phyloP scores from a whole-genome alignment of 495 filamentous ascomycete genomes.

The Penicillium coffeae region DNA sequence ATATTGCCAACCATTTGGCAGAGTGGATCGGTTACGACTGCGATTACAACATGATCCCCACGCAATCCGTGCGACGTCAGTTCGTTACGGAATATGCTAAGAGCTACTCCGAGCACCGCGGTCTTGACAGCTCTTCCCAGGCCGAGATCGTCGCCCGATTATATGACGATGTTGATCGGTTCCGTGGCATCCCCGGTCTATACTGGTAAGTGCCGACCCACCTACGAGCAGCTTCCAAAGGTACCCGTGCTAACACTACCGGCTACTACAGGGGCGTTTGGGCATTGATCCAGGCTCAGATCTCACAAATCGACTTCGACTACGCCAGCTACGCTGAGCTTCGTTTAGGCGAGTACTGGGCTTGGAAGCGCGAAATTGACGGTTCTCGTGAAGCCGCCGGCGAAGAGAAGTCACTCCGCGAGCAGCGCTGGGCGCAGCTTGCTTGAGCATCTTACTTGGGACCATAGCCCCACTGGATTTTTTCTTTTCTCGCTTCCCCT shows the following conservation, averaged over 20 bases:
- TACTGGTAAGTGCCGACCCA: conserved; percentile 50
- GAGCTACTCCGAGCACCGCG: conserved; percentile 40
- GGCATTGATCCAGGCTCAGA: conserved; percentile 93
- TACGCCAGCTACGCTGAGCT: conserved; percentile 88
- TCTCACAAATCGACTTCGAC: conserved; percentile 96
- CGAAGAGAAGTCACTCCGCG: conserved; percentile 66
- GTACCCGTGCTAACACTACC: conserved; percentile 9
- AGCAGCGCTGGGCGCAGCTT: conserved; percentile 75
- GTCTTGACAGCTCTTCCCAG: conserved; percentile 44
- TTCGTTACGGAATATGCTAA: conserved; percentile 81
- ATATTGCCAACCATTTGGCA: conserved; percentile 98
- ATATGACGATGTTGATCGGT: conserved; percentile 77
- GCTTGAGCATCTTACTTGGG: conserved; percentile 11
- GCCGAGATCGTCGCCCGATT: conserved; percentile 62
- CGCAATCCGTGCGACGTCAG: conserved; percentile 66
- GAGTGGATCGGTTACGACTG: conserved; percentile 98
- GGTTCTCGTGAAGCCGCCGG: conserved; percentile 54
- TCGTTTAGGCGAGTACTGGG: conserved; percentile 88
- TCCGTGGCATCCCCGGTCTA: conserved; percentile 85
- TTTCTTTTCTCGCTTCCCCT: not conserved
- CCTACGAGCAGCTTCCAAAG: not conserved
- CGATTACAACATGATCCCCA: conserved; percentile 81
- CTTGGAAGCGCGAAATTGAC: conserved; percentile 76
- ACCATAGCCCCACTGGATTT: not conserved
- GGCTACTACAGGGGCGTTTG: conserved; percentile 73